Evolutionary conservation across 352 stramenopile genomes (phyloP).

Genomic region (Phytophthora capsici): DNA sequence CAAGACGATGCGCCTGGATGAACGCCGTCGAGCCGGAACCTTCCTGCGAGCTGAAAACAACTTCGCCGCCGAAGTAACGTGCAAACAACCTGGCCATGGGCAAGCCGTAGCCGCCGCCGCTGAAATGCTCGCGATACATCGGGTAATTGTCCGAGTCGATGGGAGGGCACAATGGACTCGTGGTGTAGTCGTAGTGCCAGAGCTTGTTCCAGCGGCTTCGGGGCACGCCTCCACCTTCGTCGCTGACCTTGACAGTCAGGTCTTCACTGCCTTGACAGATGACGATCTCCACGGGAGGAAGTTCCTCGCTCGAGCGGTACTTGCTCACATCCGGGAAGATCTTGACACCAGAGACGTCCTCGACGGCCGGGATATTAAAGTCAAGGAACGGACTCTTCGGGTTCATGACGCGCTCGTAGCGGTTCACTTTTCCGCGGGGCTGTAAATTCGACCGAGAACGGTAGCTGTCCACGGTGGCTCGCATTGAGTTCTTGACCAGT

Average conservation of each 20-base stretch:
- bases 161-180: constrained; percentile 70
- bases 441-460: constrained; percentile 52
- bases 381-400: constrained; percentile 56
- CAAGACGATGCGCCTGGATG: constrained; percentile 74
- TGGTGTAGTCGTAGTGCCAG: constrained; percentile 99
- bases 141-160: constrained; percentile 69
- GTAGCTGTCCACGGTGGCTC: constrained; percentile 96
- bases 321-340: constrained; percentile 73
- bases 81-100: constrained; percentile 92
- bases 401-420: constrained; percentile 66
- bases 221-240: constrained; percentile 97
- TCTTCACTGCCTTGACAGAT: constrained; percentile 96
- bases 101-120: constrained; percentile 95
- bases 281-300: constrained; percentile 96
- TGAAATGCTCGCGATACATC: constrained; percentile 85
- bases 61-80: constrained; percentile 98
- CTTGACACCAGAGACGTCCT: constrained; percentile 57
- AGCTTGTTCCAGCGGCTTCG: constrained; percentile 96
- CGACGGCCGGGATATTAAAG: constrained; percentile 67
- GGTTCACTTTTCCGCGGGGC: constrained; percentile 41
- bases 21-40: constrained; percentile 96
- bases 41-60: constrained; percentile 98
- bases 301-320: constrained; percentile 47
- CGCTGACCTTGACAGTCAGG: constrained; percentile 97
- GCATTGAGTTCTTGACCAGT: constrained; percentile 98